Evolutionary conservation across 257 asterid species (phyloP), one percentile per base, ranked within the genome.

Genomic region (Scutellaria baicalensis): DNA sequence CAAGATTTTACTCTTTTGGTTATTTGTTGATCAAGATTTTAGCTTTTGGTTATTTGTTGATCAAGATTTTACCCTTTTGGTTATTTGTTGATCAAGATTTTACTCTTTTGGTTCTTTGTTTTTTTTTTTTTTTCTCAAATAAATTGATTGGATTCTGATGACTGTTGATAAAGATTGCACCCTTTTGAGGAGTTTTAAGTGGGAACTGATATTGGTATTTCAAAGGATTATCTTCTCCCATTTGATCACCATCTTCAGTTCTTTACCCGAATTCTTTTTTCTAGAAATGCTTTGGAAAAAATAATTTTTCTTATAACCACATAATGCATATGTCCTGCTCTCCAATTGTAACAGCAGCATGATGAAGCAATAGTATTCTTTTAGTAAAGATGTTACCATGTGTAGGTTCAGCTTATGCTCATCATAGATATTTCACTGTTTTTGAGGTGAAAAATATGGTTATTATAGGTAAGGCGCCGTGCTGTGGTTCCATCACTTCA

Each of bases 401-500:
- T 47, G 11, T 77, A 12, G 62, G 36, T 60, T 50, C 44, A 40
- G 33, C 7, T 2, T 58, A 21, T 73, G 72, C 10, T 44, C 73
- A 62, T 68, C 70, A 47, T 77, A 81, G 93, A 3, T 8, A 43
- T 13, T 11, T 9, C 6, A 8, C 1, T 33, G 40, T 42, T 59
- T 57, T 59, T 75, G 74, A 68, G 80, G 61, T 64, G 47, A 50
- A 64, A 74, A 59, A 39, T 59, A 49, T 82, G 76, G n/a, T 80
- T 72, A 71, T 80, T 78, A 71, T 84, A 93, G 97, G 97, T 72
- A 77, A 87, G 99, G 86, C 95, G 99, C 79, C 84, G 97, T 81
- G 96, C 99, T 51, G 97, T 93, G 86, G 96, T 89, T 78, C 99
- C 99, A 67, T 93, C 97, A 21, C 99, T 93, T 84, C 99, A 93